Percentiles rank a stretch among this genome's conserved stretches.
Conservation (phyloP, 345 rosid species). For the Turritis glabra region DNA sequence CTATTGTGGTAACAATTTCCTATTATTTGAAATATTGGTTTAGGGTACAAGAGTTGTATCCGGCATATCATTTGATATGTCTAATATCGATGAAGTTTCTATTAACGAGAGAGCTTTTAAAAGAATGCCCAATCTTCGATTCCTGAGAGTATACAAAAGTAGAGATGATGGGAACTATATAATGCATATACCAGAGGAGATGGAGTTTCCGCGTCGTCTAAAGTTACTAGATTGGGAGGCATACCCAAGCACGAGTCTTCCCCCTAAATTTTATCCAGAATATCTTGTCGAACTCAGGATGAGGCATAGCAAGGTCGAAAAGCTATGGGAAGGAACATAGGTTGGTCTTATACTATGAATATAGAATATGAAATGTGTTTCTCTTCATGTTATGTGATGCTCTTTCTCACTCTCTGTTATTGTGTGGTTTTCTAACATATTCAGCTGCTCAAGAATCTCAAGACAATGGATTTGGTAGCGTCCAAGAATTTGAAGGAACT, state of each 20-base stretch:
- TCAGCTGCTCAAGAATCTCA: constrained; percentile 25
- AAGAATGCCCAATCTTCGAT: not conserved
- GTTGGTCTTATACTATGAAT: not conserved
- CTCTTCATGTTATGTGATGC: not conserved
- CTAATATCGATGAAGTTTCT: not conserved
- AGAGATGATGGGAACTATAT: not conserved
- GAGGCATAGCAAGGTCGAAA: not conserved
- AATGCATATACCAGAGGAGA: not conserved
- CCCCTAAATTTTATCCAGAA: not conserved
- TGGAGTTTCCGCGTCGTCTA: constrained; percentile 10
- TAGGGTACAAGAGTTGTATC: not conserved
- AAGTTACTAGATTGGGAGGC: constrained; percentile 18
- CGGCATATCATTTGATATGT: not conserved
- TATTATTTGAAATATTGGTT: too few relatives aligned
- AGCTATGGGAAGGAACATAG: constrained; percentile 30
- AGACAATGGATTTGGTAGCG: not conserved
- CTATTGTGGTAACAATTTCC: too few relatives aligned
- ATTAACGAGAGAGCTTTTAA: not conserved
- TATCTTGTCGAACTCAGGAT: constrained; percentile 18
- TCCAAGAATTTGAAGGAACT: constrained; percentile 21
- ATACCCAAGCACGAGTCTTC: constrained; percentile 25
- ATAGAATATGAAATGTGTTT: not conserved
- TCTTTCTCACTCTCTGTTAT: not conserved
- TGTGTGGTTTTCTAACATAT: not conserved
- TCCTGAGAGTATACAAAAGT: not conserved